phyloP scores from a whole-genome alignment of 2,329 filamentous ascomycete genomes.

The Colletotrichum filicis region DNA sequence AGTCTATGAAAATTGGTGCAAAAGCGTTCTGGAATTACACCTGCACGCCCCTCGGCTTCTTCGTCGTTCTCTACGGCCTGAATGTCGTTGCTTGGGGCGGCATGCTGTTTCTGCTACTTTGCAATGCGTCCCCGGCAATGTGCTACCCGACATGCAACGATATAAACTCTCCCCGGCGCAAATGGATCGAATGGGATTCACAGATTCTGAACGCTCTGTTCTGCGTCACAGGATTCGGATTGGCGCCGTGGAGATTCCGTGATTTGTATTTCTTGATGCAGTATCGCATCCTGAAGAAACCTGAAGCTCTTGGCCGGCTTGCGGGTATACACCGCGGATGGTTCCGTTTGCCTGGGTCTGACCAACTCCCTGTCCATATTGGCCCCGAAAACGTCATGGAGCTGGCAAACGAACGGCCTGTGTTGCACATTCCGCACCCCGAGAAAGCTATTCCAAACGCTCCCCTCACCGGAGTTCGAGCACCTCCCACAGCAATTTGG shows the following conservation, averaged over 20 bases:
- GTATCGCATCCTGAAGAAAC: conserved; percentile 66
- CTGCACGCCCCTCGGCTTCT: conserved; percentile 78
- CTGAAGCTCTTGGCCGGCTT: conserved; percentile 71
- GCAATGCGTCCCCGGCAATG: conserved; percentile 80
- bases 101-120: conserved; percentile 88
- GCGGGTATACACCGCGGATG: conserved; percentile 80
- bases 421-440: conserved; percentile 70
- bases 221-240: conserved; percentile 86
- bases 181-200: conserved; percentile 87
- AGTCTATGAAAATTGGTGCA: conserved; percentile 67
- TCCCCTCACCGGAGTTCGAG: conserved; percentile 78
- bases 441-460: conserved; percentile 69
- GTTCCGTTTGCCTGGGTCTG: conserved; percentile 78
- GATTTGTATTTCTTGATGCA: conserved; percentile 80
- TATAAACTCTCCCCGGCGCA: conserved; percentile 79
- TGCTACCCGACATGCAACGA: conserved; percentile 76
- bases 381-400: conserved; percentile 64
- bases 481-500: conserved; percentile 75
- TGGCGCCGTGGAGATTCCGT: conserved; percentile 86
- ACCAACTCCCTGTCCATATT: conserved; percentile 63
- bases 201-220: conserved; percentile 88
- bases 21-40: conserved; percentile 78
- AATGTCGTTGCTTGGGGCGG: conserved; percentile 91
- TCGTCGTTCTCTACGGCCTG: conserved; percentile 81
- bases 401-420: conserved; percentile 48